These are phyloP conservation scores for Silene latifolia DNA, from an alignment of 148 eudicot species.

Conservation along the genomic window DNA sequence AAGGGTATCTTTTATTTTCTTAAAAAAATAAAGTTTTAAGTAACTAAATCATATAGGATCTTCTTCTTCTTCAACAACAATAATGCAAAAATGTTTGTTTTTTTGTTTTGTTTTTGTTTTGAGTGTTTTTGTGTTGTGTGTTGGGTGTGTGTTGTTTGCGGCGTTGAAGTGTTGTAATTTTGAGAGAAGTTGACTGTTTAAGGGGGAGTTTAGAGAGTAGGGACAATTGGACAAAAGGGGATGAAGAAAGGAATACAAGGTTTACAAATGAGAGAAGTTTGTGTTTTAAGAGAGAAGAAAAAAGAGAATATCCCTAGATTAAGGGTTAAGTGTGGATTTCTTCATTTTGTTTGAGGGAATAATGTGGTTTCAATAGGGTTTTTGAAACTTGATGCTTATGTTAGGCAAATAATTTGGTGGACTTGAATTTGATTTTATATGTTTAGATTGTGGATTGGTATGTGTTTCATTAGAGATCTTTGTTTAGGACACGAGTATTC, in stretches of 20 bases:
- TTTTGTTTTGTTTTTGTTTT: background rate
- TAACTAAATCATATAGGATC: background rate
- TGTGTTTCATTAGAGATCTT: no score
- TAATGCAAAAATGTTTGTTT: background rate
- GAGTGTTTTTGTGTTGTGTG: background rate
- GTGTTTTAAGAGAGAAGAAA: no score
- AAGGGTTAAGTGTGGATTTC: background rate
- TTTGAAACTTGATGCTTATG: background rate
- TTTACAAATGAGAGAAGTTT: background rate
- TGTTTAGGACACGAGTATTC: no score
- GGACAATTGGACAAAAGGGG: background rate
- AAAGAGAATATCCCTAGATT: slow-evolving; percentile 4
- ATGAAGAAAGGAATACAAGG: slow-evolving; percentile 3
- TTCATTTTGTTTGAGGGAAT: background rate
- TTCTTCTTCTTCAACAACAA: background rate
- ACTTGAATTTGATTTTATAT: background rate
- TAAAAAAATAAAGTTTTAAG: background rate
- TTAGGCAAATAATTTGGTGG: background rate
- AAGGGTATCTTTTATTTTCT: background rate
- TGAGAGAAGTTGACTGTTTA: background rate
- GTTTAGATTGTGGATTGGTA: background rate
- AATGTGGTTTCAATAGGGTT: background rate
- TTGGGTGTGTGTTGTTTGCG: background rate
- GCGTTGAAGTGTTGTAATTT: background rate
- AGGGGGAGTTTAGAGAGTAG: no score